Evolutionary conservation across 331 rosid genomes (phyloP), one percentile per base, ranked within the genome.

Genomic region (Cydonia oblonga): DNA sequence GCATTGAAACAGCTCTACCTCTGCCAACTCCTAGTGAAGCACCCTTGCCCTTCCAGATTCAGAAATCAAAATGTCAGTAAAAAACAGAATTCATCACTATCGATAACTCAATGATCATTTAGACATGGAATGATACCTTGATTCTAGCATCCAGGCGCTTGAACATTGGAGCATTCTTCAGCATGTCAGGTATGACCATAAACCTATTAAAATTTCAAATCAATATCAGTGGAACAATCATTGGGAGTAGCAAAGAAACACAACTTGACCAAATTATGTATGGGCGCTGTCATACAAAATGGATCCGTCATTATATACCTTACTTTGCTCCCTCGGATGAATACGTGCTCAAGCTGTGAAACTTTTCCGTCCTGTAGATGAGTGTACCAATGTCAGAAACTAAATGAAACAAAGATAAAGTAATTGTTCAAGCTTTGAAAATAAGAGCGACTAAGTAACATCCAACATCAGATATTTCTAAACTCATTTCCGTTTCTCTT

Each of bases 1-100:
- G 91, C 98, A 95, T 95, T 38, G 98, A 97, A 73, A 89, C 97
- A 67, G 98, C 97, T 87, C 98, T 88, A 82, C 98, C 98, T 69
- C 98, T 82, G 62, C 97, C 96, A 81, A 95, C 98, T 71, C 97
- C 98, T 62, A 95, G 96, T 33, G 98, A 88, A 11, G 96, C 93
- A 64, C 98, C 98, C 86, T 95, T 95, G 70, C 98, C 98, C 98
- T 95, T 53, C 86, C 87, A 56, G 72, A 83, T 73, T 66, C 20
- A 75, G 26, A 81, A 72, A 52, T 62, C 73, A 80, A 69, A 67
- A 72, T n/a, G 68, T 71, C 60, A 81, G 58, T 52, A 26, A 69
- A 69, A 44, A n/a, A 54, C 69, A 29, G 40, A 7, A 30, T 29
- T 46, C 28, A 32, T 22, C 8, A 64, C 53, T 7, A 3, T 38